Percentiles rank a stretch among this genome's conserved stretches.
phyloP scores from a whole-genome alignment of 2,329 filamentous ascomycete genomes.

The Paradendryphiella salina region DNA sequence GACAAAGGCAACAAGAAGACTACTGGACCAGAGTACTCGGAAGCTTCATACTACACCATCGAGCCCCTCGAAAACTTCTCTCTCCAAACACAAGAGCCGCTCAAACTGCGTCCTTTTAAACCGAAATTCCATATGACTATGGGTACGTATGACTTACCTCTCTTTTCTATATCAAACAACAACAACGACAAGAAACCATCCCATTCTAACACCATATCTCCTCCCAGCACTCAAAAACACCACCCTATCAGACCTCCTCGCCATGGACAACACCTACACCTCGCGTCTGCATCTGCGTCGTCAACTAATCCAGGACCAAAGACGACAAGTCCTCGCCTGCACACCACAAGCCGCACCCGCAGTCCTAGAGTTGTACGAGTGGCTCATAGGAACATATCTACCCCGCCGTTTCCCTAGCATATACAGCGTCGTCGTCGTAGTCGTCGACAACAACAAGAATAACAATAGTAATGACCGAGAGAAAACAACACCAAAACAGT shows the following conservation, averaged over 20 bases:
- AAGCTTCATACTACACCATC: constrained; percentile 49
- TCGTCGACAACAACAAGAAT: no score
- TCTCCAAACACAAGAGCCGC: constrained; percentile 55
- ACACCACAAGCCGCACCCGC: constrained; percentile 50
- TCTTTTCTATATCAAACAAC: no score
- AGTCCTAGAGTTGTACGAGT: constrained; percentile 61
- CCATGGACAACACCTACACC: constrained; percentile 63
- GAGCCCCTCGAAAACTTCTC: constrained; percentile 56
- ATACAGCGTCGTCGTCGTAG: constrained; percentile 51
- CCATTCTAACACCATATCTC: not conserved
- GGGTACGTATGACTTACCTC: constrained; percentile 50
- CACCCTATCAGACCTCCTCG: constrained; percentile 58
- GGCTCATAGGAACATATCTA: constrained; percentile 59
- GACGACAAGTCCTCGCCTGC: constrained; percentile 46
- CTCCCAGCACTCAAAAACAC: constrained; percentile 57
- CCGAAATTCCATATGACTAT: constrained; percentile 66
- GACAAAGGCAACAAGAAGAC: not conserved
- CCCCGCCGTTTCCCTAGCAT: constrained; percentile 61
- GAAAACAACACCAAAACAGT: constrained; percentile 36
- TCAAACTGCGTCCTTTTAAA: constrained; percentile 62
- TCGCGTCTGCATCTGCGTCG: constrained; percentile 56
- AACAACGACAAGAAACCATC: no score
- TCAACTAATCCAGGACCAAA: constrained; percentile 51
- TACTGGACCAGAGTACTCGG: constrained; percentile 6
- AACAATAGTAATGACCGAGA: not conserved